Percentiles rank a stretch among this genome's conserved stretches.
Evolutionary conservation across 2,329 filamentous ascomycete species (phyloP).

Genomic region (Leptographium galeiforme): DNA sequence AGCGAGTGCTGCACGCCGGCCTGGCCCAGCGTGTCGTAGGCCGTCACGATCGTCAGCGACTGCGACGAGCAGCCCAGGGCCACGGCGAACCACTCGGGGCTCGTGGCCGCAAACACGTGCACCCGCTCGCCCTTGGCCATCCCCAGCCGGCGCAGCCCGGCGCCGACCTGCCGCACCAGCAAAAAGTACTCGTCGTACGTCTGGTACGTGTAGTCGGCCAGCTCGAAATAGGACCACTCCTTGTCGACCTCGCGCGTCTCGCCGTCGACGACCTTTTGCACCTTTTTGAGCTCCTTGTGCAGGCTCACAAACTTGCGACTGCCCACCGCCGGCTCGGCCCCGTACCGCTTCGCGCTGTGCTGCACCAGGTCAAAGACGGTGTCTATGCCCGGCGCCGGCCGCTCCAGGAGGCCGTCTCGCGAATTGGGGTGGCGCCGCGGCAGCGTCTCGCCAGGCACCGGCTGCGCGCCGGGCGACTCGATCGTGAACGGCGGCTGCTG

Average conservation of each 20-base stretch:
- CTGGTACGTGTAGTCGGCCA: slow-evolving; percentile 61
- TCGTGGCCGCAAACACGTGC: slow-evolving; percentile 77
- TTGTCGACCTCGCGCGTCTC: slow-evolving; percentile 70
- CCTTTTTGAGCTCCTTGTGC: slow-evolving; percentile 75
- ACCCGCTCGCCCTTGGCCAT: slow-evolving; percentile 53
- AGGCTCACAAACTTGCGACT: slow-evolving; percentile 60
- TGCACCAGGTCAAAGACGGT: slow-evolving; percentile 72
- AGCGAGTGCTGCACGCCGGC: slow-evolving; percentile 78
- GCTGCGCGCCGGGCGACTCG: slow-evolving; percentile 54
- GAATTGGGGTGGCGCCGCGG: slow-evolving; percentile 61
- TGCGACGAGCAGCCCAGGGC: slow-evolving; percentile 70
- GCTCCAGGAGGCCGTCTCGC: slow-evolving; percentile 55
- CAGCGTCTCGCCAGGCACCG: slow-evolving; percentile 68
- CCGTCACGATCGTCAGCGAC: slow-evolving; percentile 82
- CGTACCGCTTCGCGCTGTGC: slow-evolving; percentile 49
- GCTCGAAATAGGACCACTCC: slow-evolving; percentile 83
- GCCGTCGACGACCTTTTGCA: slow-evolving; percentile 79
- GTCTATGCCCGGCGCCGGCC: slow-evolving; percentile 53
- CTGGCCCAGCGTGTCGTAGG: slow-evolving; percentile 83
- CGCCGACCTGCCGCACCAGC: slow-evolving; percentile 53
- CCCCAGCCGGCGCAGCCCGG: slow-evolving; percentile 63
- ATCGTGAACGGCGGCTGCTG: slow-evolving; percentile 64
- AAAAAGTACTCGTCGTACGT: slow-evolving; percentile 70
- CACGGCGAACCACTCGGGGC: slow-evolving; percentile 70
- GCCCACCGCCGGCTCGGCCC: slow-evolving; percentile 53